Percentiles rank a stretch among this genome's conserved stretches.
Conservation (phyloP, 257 asterid genomes). For the Paulownia fortunei region DNA sequence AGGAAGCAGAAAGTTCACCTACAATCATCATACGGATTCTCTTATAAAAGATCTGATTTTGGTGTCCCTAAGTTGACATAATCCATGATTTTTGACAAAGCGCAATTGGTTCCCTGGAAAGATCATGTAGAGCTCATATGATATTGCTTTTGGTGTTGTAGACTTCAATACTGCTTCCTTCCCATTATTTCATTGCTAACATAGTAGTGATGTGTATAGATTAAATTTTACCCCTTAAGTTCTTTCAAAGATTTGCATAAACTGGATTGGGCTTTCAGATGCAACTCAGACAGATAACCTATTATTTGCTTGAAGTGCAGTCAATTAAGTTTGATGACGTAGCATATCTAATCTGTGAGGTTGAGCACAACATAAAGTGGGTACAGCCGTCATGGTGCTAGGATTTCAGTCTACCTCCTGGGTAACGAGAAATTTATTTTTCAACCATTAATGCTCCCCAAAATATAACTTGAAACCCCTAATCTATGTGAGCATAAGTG, state of each 20-base stretch:
- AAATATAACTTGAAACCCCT: not conserved
- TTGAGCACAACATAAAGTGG: not conserved
- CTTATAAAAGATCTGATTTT: no score
- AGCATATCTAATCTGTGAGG: conserved; percentile 17
- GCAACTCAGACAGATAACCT: not conserved
- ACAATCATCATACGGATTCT: not conserved
- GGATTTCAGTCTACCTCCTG: conserved; percentile 14
- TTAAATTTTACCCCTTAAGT: not conserved
- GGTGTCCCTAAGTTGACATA: not conserved
- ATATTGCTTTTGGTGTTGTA: conserved; percentile 11
- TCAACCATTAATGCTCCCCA: not conserved
- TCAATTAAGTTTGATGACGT: not conserved
- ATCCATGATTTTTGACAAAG: not conserved
- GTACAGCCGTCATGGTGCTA: conserved; percentile 11
- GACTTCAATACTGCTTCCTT: not conserved
- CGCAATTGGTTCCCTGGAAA: not conserved
- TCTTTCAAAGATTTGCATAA: not conserved
- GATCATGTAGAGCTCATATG: not conserved
- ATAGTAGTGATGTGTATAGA: not conserved
- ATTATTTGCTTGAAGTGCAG: not conserved
- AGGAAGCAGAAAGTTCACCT: not conserved
- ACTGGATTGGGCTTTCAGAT: not conserved
- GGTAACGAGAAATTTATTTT: not conserved
- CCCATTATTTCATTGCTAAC: not conserved
- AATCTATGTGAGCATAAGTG: not conserved